Conservation (phyloP, 306 rosid genomes). For the Biancaea sappan region DNA sequence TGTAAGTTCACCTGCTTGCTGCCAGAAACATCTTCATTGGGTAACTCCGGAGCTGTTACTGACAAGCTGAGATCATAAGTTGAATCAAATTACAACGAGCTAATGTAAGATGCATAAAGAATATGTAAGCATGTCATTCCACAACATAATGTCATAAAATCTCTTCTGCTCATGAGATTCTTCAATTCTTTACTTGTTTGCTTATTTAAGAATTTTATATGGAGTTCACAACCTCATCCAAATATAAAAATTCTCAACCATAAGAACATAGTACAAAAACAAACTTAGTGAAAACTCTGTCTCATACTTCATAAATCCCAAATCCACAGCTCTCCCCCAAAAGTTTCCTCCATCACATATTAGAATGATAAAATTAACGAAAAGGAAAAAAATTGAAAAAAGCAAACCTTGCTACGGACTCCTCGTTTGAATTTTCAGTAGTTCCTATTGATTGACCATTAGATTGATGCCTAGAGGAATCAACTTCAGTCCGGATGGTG, state of each 20-base stretch:
- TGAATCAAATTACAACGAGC: slow-evolving; percentile 27
- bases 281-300: neutral
- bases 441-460: slow-evolving; percentile 49
- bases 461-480: slow-evolving; percentile 52
- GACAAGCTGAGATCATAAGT: slow-evolving; percentile 59
- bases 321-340: neutral
- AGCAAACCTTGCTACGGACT: slow-evolving; percentile 67
- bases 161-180: neutral
- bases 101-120: slow-evolving; percentile 3
- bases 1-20: slow-evolving; percentile 54
- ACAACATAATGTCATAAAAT: neutral
- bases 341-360: neutral
- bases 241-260: neutral
- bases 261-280: neutral
- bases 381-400: neutral
- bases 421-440: slow-evolving; percentile 55
- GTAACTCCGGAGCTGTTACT: slow-evolving; percentile 50
- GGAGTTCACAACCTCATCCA: neutral
- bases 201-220: neutral
- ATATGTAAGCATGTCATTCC: neutral
- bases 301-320: neutral
- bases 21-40: slow-evolving; percentile 61
- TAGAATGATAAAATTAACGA: neutral
- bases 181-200: neutral
- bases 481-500: slow-evolving; percentile 72